phyloP scores from a whole-genome alignment of 805 yeast species.

The Monosporozyma solicola region DNA sequence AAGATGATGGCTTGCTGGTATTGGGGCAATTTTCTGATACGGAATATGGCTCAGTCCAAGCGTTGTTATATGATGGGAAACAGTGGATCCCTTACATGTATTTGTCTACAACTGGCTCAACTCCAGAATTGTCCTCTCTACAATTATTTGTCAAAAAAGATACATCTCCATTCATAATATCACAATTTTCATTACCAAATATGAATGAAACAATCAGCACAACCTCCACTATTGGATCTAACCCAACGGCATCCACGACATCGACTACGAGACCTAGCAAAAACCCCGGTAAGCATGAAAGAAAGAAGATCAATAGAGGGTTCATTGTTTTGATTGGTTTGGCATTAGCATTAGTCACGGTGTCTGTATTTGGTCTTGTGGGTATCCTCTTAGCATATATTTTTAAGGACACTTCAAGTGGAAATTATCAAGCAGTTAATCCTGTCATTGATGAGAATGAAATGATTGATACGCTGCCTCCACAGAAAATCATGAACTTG shows the following conservation, averaged over 20 bases:
- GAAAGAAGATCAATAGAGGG: slow-evolving; percentile 37
- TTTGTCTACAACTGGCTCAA: not conserved
- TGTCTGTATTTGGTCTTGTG: slow-evolving; percentile 34
- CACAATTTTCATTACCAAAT: slow-evolving; percentile 8
- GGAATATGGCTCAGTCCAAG: slow-evolving; percentile 26
- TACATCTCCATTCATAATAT: slow-evolving; percentile 14
- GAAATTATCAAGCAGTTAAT: slow-evolving; percentile 37
- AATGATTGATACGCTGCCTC: slow-evolving; percentile 56
- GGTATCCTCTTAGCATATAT: slow-evolving; percentile 30
- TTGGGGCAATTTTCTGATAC: slow-evolving; percentile 33
- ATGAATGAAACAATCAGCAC: slow-evolving; percentile 2
- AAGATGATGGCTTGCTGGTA: slow-evolving; percentile 17
- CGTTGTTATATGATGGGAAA: slow-evolving; percentile 15
- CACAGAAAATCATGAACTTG: slow-evolving; percentile 40
- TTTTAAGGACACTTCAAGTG: slow-evolving; percentile 31
- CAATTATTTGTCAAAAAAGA: slow-evolving; percentile 30
- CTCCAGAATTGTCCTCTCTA: not conserved
- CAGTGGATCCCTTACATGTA: slow-evolving; percentile 22
- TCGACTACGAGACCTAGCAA: slow-evolving; percentile 12
- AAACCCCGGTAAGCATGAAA: slow-evolving; percentile 5
- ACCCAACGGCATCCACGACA: slow-evolving; percentile 11
- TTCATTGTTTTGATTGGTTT: slow-evolving; percentile 60
- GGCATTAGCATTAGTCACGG: slow-evolving; percentile 53
- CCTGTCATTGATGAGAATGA: slow-evolving; percentile 53
- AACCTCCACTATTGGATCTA: slow-evolving; percentile 5